A percentile compares a stretch with the other conserved stretches of the same genome.
Evolutionary conservation across 1,284 basidiomycete genomes (phyloP).

Genomic region (Papiliotrema terrestris): DNA sequence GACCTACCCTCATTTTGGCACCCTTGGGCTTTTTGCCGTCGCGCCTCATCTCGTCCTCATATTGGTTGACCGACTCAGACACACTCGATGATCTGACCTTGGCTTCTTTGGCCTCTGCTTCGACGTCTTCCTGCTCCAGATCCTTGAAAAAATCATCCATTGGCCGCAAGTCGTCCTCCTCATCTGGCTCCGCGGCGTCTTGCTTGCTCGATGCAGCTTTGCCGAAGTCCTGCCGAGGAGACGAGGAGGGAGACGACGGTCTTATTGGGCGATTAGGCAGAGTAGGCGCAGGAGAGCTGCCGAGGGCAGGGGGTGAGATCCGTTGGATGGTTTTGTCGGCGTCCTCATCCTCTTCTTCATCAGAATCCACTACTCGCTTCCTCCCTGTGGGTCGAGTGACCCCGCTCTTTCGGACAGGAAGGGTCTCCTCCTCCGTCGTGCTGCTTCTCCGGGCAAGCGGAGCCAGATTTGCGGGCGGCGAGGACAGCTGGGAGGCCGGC

Average conservation of each 20-base stretch:
- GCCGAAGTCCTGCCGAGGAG: too few relatives aligned
- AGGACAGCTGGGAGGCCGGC: slow-evolving; percentile 11
- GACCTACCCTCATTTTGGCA: slow-evolving; percentile 7
- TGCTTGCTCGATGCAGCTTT: background rate
- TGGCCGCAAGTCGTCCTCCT: background rate
- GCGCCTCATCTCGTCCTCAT: slow-evolving; percentile 9
- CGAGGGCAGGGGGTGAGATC: background rate
- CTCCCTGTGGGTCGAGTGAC: too few relatives aligned
- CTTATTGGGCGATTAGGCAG: background rate
- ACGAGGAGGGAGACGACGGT: background rate
- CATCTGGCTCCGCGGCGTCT: background rate
- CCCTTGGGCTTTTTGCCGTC: slow-evolving; percentile 5
- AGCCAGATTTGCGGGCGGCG: slow-evolving; percentile 5
- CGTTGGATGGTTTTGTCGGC: background rate
- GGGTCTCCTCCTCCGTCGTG: background rate
- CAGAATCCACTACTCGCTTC: background rate
- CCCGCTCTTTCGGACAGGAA: background rate
- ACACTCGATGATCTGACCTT: too few relatives aligned
- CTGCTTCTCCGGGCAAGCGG: slow-evolving; percentile 3
- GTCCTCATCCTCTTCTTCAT: slow-evolving; percentile 17
- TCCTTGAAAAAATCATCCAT: background rate
- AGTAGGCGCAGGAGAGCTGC: background rate
- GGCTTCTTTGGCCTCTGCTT: background rate
- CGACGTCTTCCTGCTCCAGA: background rate
- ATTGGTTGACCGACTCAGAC: slow-evolving; percentile 5